Conservation (phyloP, 1,284 basidiomycete species). For the Rhodotorula sp. region DNA sequence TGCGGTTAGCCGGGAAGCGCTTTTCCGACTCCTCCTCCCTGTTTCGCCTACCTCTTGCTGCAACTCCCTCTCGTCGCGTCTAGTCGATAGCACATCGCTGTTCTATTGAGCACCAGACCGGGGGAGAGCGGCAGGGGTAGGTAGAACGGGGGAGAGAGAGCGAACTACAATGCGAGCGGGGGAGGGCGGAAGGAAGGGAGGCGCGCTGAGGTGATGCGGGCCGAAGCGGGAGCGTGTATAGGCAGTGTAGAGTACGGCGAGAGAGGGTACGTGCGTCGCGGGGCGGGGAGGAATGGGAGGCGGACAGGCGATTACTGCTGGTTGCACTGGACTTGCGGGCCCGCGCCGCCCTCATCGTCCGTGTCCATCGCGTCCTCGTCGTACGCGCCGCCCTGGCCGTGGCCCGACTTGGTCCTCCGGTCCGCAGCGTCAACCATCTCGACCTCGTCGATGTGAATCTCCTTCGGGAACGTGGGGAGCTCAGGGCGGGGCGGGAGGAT, state of each 20-base stretch:
- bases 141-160: not conserved
- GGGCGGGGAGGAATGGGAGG: not conserved
- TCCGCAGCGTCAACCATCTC: conserved; percentile 79
- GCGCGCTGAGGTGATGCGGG: not conserved
- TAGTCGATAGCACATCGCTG: not conserved
- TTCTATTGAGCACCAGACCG: not conserved
- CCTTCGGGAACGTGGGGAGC: conserved; percentile 69
- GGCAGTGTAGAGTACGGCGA: not conserved
- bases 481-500: conserved; percentile 80
- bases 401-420: conserved; percentile 34
- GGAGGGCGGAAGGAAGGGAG: not conserved
- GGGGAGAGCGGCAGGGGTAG: not conserved
- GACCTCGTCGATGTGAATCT: conserved; percentile 72
- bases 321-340: conserved; percentile 55
- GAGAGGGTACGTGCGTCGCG: not conserved
- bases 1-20: too few relatives aligned
- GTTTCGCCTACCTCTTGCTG: not conserved
- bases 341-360: conserved; percentile 46
- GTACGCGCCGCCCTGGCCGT: conserved; percentile 24
- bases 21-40: not conserved
- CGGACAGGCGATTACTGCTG: conserved; percentile 39
- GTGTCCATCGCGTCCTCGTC: conserved; percentile 43
- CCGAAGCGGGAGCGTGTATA: too few relatives aligned
- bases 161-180: not conserved
- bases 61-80: not conserved